These are phyloP conservation scores for Ailanthus altissimus DNA, from an alignment of 345 rosid genomes.

Conservation along the genomic window DNA sequence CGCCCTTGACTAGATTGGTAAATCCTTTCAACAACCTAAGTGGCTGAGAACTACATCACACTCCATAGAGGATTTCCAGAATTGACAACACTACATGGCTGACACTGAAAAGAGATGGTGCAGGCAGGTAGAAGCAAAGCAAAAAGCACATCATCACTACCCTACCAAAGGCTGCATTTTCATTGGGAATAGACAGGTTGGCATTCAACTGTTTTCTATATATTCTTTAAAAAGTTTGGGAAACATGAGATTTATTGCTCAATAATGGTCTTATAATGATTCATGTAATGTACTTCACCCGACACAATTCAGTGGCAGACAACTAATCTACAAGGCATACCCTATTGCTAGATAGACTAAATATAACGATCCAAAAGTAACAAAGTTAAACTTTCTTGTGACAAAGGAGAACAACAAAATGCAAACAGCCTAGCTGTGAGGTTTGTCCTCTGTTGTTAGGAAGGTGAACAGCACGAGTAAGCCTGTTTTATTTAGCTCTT, in stretches of 20 bases:
- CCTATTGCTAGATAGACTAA: not conserved
- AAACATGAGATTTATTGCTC: not conserved
- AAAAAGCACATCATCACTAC: not conserved
- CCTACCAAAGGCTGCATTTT: slow-evolving; percentile 14
- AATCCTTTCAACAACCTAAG: not conserved
- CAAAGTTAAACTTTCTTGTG: not conserved
- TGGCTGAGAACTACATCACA: slow-evolving; percentile 4
- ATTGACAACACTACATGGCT: slow-evolving; percentile 1
- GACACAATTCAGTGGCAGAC: slow-evolving; percentile 6
- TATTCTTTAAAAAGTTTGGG: no score
- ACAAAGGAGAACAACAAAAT: not conserved
- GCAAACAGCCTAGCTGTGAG: not conserved
- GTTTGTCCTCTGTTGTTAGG: not conserved
- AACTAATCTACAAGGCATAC: not conserved
- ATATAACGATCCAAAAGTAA: not conserved
- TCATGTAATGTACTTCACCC: not conserved
- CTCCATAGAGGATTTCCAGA: not conserved
- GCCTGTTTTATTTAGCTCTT: not conserved
- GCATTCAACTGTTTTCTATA: not conserved
- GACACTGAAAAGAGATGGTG: not conserved
- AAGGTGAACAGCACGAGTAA: not conserved
- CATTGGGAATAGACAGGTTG: not conserved
- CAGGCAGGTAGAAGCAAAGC: not conserved
- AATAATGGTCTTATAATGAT: not conserved
- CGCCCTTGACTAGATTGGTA: not conserved